Percentiles rank a stretch among this genome's conserved stretches.
Evolutionary conservation across 306 rosid genomes (phyloP).

Genomic region (Gastrolobium bilobum): DNA sequence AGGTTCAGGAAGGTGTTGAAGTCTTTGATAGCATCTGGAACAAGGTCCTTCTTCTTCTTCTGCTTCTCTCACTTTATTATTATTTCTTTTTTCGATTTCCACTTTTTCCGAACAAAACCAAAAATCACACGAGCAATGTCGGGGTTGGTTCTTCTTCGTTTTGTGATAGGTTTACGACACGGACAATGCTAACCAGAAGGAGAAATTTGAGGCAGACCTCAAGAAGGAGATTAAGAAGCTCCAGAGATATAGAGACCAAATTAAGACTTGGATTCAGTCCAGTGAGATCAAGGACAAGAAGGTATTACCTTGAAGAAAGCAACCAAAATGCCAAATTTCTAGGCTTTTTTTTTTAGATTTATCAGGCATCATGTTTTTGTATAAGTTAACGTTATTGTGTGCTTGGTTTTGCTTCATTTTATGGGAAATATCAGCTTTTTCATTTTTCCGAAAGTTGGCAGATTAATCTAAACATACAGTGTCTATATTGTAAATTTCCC

Average conservation of each 20-base stretch:
- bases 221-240: slow-evolving; percentile 99
- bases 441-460: neutral
- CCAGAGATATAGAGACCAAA: slow-evolving; percentile 94
- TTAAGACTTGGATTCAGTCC: slow-evolving; percentile 98
- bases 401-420: neutral
- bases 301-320: slow-evolving; percentile 50
- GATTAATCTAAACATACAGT: neutral
- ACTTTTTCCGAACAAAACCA: slow-evolving; percentile 6
- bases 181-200: slow-evolving; percentile 98
- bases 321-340: neutral
- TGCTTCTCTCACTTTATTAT: neutral
- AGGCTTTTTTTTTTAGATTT: neutral
- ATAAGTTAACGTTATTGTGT: neutral
- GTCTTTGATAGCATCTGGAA: slow-evolving; percentile 98
- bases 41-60: slow-evolving; percentile 63
- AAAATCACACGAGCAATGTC: slow-evolving; percentile 9
- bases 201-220: slow-evolving; percentile 97
- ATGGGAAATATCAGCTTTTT: neutral
- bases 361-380: neutral
- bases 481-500: neutral
- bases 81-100: neutral
- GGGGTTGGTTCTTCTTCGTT: neutral
- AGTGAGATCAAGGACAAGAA: slow-evolving; percentile 98
- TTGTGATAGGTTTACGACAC: slow-evolving; percentile 85
- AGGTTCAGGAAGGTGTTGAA: slow-evolving; percentile 98